Evolutionary conservation across 352 stramenopile genomes (phyloP).

Genomic region (Pythium scleroteichum): DNA sequence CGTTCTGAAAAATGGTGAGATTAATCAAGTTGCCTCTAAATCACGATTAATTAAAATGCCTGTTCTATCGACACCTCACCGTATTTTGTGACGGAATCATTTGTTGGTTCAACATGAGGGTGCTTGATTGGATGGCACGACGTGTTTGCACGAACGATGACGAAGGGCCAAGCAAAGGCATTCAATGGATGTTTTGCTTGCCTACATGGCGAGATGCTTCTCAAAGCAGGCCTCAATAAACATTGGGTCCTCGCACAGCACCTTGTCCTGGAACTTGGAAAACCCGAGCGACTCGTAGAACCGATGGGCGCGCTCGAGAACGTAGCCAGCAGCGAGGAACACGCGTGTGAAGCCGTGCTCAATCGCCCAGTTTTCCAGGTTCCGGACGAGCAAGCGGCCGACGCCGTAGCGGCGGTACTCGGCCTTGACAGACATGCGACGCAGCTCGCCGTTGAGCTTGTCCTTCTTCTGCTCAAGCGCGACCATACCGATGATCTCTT

Average conservation of each 20-base stretch:
- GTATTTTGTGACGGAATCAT: not conserved
- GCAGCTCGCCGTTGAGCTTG: conserved; percentile 32
- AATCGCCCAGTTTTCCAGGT: conserved; percentile 43
- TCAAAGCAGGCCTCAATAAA: conserved; percentile 23
- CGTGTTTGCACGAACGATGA: no score
- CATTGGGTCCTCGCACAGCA: conserved; percentile 5
- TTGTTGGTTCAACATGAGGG: not conserved
- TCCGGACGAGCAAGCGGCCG: conserved; percentile 32
- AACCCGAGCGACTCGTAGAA: conserved; percentile 27
- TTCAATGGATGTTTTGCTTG: not conserved
- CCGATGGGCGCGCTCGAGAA: conserved; percentile 29
- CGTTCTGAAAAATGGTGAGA: no score
- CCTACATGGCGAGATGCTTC: conserved; percentile 8
- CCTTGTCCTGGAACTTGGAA: conserved; percentile 5
- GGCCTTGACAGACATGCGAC: conserved; percentile 45
- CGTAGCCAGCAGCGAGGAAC: conserved; percentile 34
- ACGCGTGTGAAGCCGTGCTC: conserved; percentile 29
- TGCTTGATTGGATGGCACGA: no score
- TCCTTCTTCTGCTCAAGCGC: conserved; percentile 32
- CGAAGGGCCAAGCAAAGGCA: no score
- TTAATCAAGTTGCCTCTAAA: no score
- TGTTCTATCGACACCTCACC: no score
- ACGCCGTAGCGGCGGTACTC: conserved; percentile 38
- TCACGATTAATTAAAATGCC: no score
- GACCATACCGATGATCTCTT: conserved; percentile 32